Conservation (phyloP, 2,329 filamentous ascomycete genomes). For the Pestalotiopsis sp. region DNA sequence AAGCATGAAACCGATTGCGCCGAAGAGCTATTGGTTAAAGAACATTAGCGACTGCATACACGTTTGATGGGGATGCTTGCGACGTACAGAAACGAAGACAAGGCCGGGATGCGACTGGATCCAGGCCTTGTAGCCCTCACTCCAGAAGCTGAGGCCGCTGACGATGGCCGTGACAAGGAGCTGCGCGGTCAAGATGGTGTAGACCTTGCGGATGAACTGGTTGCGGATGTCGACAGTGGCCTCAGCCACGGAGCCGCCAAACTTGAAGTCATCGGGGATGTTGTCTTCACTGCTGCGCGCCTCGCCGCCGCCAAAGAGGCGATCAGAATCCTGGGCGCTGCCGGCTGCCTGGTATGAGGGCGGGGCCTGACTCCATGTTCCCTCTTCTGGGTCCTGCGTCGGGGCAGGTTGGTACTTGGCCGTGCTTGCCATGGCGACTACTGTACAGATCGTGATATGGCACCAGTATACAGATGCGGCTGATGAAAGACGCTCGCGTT, state of each 20-base stretch:
- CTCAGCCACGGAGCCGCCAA: constrained; percentile 90
- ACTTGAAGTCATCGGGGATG: constrained; percentile 98
- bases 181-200: constrained; percentile 95
- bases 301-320: constrained; percentile 66
- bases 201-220: constrained; percentile 97
- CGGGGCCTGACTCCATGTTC: constrained; percentile 67
- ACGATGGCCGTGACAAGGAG: constrained; percentile 82
- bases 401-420: constrained; percentile 84
- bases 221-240: constrained; percentile 94
- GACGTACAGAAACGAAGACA: constrained; percentile 77
- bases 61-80: neutral
- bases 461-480: neutral
- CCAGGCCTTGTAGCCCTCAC: constrained; percentile 76
- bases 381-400: constrained; percentile 84
- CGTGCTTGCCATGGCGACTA: constrained; percentile 67
- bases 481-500: neutral
- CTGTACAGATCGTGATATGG: neutral
- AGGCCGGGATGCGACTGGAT: constrained; percentile 83
- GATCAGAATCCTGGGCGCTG: constrained; percentile 51
- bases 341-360: constrained; percentile 69
- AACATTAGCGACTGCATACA: neutral
- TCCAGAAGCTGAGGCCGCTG: constrained; percentile 86
- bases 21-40: constrained; percentile 61
- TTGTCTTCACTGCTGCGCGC: constrained; percentile 86
- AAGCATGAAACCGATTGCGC: constrained; percentile 81